phyloP scores from a whole-genome alignment of 2,329 filamentous ascomycete species.

The Lachnellula occidentalis region DNA sequence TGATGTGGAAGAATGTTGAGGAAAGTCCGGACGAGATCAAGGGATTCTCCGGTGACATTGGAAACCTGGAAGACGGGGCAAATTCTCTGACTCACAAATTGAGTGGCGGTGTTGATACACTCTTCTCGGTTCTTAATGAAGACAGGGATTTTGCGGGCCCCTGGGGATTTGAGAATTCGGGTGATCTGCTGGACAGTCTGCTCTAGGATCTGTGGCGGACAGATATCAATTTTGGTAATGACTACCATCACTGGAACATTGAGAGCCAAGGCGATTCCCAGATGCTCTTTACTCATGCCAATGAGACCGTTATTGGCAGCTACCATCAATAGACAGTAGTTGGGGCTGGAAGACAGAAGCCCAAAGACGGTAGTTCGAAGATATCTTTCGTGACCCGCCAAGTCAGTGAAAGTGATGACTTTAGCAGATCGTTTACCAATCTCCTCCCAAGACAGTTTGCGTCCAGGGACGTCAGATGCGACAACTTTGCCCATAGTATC shows the following conservation, averaged over 20 bases:
- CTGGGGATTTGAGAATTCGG: conserved; percentile 89
- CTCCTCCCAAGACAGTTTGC: conserved; percentile 93
- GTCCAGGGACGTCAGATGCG: conserved; percentile 72
- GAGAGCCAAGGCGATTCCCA: conserved; percentile 87
- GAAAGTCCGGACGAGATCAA: conserved; percentile 87
- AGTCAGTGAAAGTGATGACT: conserved; percentile 92
- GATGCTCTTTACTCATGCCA: conserved; percentile 97
- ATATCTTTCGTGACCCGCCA: conserved; percentile 94
- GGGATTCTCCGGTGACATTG: conserved; percentile 88
- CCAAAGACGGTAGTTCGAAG: conserved; percentile 95
- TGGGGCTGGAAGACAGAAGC: conserved; percentile 86
- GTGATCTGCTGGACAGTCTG: conserved; percentile 89
- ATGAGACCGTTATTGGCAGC: conserved; percentile 96
- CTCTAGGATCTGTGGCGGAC: conserved; percentile 88
- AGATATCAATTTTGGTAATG: conserved; percentile 97
- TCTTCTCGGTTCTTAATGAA: conserved; percentile 90
- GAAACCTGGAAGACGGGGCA: conserved; percentile 98
- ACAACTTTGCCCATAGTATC: conserved; percentile 81
- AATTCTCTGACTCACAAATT: conserved; percentile 92
- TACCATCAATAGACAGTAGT: conserved; percentile 97
- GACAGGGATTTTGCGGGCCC: conserved; percentile 89
- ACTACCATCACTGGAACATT: conserved; percentile 98
- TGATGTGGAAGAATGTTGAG: conserved; percentile 93
- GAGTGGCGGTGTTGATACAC: conserved; percentile 89
- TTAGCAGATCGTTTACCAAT: conserved; percentile 93